Evolutionary conservation across 2,329 filamentous ascomycete species (phyloP).

Genomic region (Pyricularia grisea): DNA sequence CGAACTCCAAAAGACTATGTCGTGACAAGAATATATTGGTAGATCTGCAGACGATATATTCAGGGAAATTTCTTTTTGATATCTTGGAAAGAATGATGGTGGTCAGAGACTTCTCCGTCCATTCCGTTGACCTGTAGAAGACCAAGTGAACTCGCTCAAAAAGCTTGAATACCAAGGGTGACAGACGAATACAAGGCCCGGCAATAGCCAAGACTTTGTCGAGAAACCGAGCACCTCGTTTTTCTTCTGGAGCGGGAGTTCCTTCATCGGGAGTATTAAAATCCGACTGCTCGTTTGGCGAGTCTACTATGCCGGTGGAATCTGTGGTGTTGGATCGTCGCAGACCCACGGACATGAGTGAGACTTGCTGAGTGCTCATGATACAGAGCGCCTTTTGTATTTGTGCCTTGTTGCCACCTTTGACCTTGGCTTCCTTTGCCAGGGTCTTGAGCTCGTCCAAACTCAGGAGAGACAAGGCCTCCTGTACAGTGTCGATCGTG

Average conservation of each 20-base stretch:
- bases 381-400: conserved; percentile 64
- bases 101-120: conserved; percentile 94
- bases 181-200: conserved; percentile 77
- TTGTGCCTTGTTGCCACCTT: conserved; percentile 81
- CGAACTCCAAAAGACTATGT: conserved; percentile 72
- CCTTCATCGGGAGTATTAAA: not conserved
- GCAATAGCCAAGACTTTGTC: conserved; percentile 68
- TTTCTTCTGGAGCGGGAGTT: not conserved
- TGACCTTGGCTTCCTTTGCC: conserved; percentile 77
- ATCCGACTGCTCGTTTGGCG: conserved; percentile 13
- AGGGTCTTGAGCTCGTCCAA: conserved; percentile 79
- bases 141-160: conserved; percentile 94
- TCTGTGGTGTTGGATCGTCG: conserved; percentile 29
- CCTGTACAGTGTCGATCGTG: conserved; percentile 67
- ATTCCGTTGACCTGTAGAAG: conserved; percentile 91
- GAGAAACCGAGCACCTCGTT: conserved; percentile 57
- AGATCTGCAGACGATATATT: conserved; percentile 84
- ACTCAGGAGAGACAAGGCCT: conserved; percentile 72
- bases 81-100: conserved; percentile 92
- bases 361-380: conserved; percentile 64
- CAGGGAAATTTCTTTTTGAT: conserved; percentile 75
- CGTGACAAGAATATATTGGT: conserved; percentile 81
- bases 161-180: conserved; percentile 60
- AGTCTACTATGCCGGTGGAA: not conserved
- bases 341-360: conserved; percentile 61